Conservation (phyloP, 306 rosid species). For the Delonix regia region DNA sequence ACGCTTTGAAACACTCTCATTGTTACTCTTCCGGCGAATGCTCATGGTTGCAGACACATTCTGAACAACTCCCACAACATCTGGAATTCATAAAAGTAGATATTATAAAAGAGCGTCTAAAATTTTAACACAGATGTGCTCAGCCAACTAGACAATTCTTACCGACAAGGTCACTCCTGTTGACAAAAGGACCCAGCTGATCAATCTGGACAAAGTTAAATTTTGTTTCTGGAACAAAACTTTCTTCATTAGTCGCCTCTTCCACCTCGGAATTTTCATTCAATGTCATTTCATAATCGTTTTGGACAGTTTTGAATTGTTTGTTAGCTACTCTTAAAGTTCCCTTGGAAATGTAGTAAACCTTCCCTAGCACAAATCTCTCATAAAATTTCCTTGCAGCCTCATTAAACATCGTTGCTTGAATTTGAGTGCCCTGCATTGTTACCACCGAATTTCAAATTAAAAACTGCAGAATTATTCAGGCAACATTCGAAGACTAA, state of each 20-base stretch:
- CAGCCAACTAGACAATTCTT: slow-evolving; percentile 28
- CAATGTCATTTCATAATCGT: slow-evolving; percentile 91
- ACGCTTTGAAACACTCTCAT: slow-evolving; percentile 84
- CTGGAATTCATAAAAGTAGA: slow-evolving; percentile 41
- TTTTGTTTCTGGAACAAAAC: slow-evolving; percentile 78
- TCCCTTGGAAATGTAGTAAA: slow-evolving; percentile 87
- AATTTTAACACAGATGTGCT: not conserved
- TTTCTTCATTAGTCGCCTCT: slow-evolving; percentile 67
- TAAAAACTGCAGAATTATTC: not conserved
- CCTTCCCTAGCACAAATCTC: slow-evolving; percentile 81
- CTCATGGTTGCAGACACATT: slow-evolving; percentile 88
- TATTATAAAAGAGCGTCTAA: too few relatives aligned
- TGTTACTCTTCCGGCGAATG: slow-evolving; percentile 76
- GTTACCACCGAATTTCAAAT: not conserved
- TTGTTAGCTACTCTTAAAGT: slow-evolving; percentile 84
- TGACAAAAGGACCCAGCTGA: slow-evolving; percentile 82
- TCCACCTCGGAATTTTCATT: slow-evolving; percentile 94
- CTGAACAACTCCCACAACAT: slow-evolving; percentile 88
- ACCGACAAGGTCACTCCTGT: slow-evolving; percentile 80
- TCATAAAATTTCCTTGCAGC: slow-evolving; percentile 88
- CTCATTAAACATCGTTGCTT: slow-evolving; percentile 96
- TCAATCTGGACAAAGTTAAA: slow-evolving; percentile 82
- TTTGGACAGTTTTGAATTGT: slow-evolving; percentile 82
- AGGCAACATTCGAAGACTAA: not conserved
- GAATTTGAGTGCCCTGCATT: slow-evolving; percentile 89